phyloP scores from a whole-genome alignment of 1,139 yeast genomes.

The Pichia sp. region DNA sequence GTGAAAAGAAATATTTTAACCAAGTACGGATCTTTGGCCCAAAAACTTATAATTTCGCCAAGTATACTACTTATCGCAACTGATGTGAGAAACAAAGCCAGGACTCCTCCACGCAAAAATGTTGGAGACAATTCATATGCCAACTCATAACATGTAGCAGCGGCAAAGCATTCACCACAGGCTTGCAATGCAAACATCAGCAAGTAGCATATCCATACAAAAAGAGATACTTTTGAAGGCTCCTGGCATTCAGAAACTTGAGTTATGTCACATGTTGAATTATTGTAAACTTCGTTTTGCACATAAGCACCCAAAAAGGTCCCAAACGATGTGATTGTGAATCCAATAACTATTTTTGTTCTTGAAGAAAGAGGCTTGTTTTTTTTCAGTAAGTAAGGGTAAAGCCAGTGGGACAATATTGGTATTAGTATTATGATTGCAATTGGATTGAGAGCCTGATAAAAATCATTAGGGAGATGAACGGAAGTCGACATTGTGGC shows the following conservation, averaged over 20 bases:
- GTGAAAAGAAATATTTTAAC: slow-evolving; percentile 24
- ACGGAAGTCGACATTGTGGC: slow-evolving; percentile 56
- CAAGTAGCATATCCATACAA: slow-evolving; percentile 55
- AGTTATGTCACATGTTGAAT: slow-evolving; percentile 71
- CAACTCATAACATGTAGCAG: slow-evolving; percentile 63
- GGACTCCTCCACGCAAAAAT: slow-evolving; percentile 62
- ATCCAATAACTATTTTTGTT: slow-evolving; percentile 72
- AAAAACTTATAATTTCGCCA: slow-evolving; percentile 32
- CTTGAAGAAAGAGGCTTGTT: slow-evolving; percentile 63
- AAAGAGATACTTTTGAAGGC: slow-evolving; percentile 41
- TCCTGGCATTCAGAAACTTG: slow-evolving; percentile 47
- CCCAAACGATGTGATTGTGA: slow-evolving; percentile 63
- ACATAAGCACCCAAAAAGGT: slow-evolving; percentile 80
- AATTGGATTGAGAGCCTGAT: slow-evolving; percentile 64
- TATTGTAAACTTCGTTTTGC: slow-evolving; percentile 66
- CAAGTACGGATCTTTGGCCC: slow-evolving; percentile 28
- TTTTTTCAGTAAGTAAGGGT: slow-evolving; percentile 55
- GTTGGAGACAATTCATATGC: slow-evolving; percentile 70
- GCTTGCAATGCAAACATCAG: slow-evolving; percentile 54
- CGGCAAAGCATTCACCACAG: slow-evolving; percentile 66
- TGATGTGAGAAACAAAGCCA: slow-evolving; percentile 61
- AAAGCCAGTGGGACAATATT: slow-evolving; percentile 51
- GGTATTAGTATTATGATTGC: slow-evolving; percentile 65
- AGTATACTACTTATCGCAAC: slow-evolving; percentile 59
- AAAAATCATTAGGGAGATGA: slow-evolving; percentile 70